A percentile compares a stretch with the other conserved stretches of the same genome.
phyloP scores from a whole-genome alignment of 345 rosid species.

The Acer saccharum region DNA sequence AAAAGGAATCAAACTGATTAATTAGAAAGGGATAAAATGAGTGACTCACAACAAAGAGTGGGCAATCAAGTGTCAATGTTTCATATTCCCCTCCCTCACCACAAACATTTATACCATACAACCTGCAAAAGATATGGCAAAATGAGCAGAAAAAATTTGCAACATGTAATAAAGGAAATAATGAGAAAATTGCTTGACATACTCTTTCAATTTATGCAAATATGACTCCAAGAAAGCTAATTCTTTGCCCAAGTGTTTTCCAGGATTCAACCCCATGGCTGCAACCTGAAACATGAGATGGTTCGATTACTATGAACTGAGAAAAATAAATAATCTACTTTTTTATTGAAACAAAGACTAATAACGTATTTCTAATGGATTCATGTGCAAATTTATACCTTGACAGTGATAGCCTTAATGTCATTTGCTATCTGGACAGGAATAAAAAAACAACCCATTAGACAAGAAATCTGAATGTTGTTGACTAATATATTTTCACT shows the following conservation, averaged over 20 bases:
- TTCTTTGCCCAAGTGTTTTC: slow-evolving; percentile 91
- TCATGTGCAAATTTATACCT: slow-evolving; percentile 44
- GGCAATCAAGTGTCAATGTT: slow-evolving; percentile 93
- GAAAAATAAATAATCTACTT: background rate
- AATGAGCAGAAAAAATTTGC: slow-evolving; percentile 5
- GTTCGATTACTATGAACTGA: background rate
- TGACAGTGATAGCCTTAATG: slow-evolving; percentile 75
- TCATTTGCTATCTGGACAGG: slow-evolving; percentile 61
- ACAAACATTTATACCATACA: slow-evolving; percentile 91
- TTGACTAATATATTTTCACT: slow-evolving; percentile 12
- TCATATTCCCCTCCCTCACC: slow-evolving; percentile 99
- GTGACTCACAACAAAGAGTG: slow-evolving; percentile 75
- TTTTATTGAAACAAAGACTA: background rate
- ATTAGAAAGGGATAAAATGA: slow-evolving; percentile 10
- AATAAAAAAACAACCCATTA: slow-evolving; percentile 17
- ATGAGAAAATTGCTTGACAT: slow-evolving; percentile 24
- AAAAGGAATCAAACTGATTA: background rate
- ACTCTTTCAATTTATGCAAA: slow-evolving; percentile 90
- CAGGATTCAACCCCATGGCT: slow-evolving; percentile 88
- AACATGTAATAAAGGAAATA: background rate
- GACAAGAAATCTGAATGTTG: slow-evolving; percentile 15
- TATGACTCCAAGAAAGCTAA: slow-evolving; percentile 61
- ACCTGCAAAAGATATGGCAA: slow-evolving; percentile 40
- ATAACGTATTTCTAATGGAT: background rate
- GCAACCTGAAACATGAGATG: slow-evolving; percentile 62